Base-by-base conservation (phyloP, 2,329 filamentous ascomycete genomes). In the Albophoma yamanashiensis region DNA sequence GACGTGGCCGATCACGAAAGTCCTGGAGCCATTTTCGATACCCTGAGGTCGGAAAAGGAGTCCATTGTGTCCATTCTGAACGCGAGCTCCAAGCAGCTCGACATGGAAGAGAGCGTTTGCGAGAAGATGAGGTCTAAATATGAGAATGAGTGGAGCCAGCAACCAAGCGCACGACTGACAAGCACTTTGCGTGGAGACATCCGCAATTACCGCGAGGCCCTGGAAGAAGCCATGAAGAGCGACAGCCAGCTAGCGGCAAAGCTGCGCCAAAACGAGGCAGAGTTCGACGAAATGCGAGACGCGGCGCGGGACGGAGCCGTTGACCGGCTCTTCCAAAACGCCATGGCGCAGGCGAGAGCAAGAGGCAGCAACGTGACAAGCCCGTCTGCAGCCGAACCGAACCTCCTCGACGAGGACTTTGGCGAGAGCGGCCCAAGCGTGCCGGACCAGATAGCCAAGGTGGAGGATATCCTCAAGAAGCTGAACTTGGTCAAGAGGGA, bases 51-150 rank as follows among this genome's bases (percentile, higher is more conserved):
- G 34, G 89, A 94, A 67, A 96, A 93, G 72, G 83, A 89, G 22
- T 81, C 84, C 1, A 89, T 97, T 15, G 73, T 91, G 34, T 79
- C 80, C 3, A 83, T 86, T 3, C 74, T 99, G 60, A 92, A 97
- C 60, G 84, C 84, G 60, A 91, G 91, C 67, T 86, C 87, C 59
- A 96, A 96, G 71, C 89, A 95, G 68, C 77, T 99, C 50, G 94
- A 99, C 66, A 92, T 94, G 86, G 94, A 99, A 73, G 95, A 97
- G 75, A 95, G 91, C 60, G 91, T 97, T 0, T 99, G 94, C 72
- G 94, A 99, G 73, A 99, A 97, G 79, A 99, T 99, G 94, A 85
- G 94, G 55, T 95, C 92, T 15, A 99, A 99, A 72, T 97, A 97
- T 71, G 92, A 93, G 59, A 83, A 82, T 36, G 93, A 97, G 59